Base-by-base conservation (phyloP, 2,329 filamentous ascomycete species). In the Fusarium protoensiforme region DNA sequence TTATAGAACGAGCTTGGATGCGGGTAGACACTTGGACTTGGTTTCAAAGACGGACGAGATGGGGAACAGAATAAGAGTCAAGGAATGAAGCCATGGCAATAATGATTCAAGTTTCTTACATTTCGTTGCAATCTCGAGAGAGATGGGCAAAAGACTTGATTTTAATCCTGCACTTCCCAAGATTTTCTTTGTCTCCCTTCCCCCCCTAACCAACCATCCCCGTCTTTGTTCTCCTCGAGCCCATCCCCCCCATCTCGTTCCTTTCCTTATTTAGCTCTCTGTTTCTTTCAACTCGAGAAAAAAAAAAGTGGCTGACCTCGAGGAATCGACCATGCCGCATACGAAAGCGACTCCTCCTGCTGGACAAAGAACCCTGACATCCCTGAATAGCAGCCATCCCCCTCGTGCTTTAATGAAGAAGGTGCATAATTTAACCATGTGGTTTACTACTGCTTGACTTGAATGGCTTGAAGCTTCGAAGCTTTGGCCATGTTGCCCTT, bases 121-220 rank as follows among this genome's bases (percentile, higher is more conserved):
- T 27, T 29, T 48, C 3, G 43, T 20, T 20, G 7, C 5, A 9
- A 51, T 51, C 4, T 51, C 2, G 11, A 8, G 43, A 33, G 33
- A 51, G 2, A 20, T n/a, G 46, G 18, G 46, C 18, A 14, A n/a
- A 4, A 14, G 27, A 31, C 46, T 51, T 51, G 46, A 20, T 51
- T 51, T 51, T 51, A 31, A 51, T 51, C 27, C 4, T 20, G 46
- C 6, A 18, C 4, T 48, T 4, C 43, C 43, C 9, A 18, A 46
- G 43, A 29, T 2, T 51, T 53, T 46, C 71, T 74, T 74, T 74
- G 61, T 72, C 39, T 72, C 39, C 4, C 11, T 4, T 16, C 35
- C 4, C 41, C 13, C 35, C 20, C 29, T 20, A 38, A 67, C 61
- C 56, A 62, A 71, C 61, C 4, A 27, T 27, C 31, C 33, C 31